Evolutionary conservation across 306 rosid genomes (phyloP).

Genomic region (Cyclanthera cordifolia): DNA sequence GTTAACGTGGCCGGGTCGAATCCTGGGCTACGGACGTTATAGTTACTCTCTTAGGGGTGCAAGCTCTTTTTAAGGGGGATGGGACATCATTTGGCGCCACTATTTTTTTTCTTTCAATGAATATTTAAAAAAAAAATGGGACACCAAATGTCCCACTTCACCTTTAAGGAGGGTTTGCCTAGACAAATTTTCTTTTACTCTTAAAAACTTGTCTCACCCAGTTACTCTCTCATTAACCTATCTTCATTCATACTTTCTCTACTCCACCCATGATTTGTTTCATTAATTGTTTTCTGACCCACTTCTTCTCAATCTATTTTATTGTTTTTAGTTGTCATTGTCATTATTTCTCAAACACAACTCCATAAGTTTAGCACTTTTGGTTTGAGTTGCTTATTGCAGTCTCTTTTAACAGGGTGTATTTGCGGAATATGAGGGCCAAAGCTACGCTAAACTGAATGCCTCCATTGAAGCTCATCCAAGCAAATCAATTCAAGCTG

Average conservation of each 20-base stretch:
- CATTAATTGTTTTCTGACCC: neutral
- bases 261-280: neutral
- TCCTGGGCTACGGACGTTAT: no score
- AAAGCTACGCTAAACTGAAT: conserved; percentile 51
- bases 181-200: no score
- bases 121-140: no score
- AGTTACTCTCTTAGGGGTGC: no score
- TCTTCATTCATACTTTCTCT: neutral
- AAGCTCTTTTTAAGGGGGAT: no score
- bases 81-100: no score
- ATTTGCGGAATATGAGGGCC: conserved; percentile 60
- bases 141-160: no score
- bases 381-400: neutral
- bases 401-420: conserved; percentile 30
- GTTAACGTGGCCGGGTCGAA: no score
- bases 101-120: no score
- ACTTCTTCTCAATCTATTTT: neutral
- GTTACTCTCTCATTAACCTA: neutral
- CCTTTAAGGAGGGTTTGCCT: no score
- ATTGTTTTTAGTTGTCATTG: neutral
- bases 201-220: neutral
- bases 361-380: neutral
- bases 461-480: conserved; percentile 72
- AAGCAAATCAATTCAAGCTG: conserved; percentile 63
- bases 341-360: neutral